Evolutionary conservation across 495 filamentous ascomycete genomes (phyloP), one percentile per base, ranked within the genome.

Genomic region (Sabuloglossum arenarium): DNA sequence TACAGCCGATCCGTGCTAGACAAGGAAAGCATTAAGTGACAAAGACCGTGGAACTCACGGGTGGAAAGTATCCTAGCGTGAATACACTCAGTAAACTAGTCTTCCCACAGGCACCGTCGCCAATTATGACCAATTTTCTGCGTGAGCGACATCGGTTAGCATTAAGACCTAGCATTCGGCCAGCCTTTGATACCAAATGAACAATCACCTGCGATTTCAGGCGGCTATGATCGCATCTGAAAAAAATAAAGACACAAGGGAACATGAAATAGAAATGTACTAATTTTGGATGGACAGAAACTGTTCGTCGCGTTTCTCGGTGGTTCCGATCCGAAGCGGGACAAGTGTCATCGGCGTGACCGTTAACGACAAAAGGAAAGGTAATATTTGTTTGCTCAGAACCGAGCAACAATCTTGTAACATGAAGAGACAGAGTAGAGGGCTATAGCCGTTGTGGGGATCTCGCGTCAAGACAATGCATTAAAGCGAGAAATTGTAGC

Each of bases 121-220:
- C 91, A 63, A 99, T 99, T 57, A 99, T 99, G 61, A 99, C 91
- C 66, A 99, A 73, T 72, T 99, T 99, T 73, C 91, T 99, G 63
- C 60, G 28, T 19, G 12, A 28, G 39, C 31, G 9, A 24, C 39
- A 23, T 28, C 24, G 3, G 37, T 57, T 53, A 61, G 56, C 37
- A 43, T 0, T 29, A 9, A 19, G 24, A 28, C 39, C n/a, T 5
- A 4, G 39, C 39, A 43, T 43, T 21, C 39, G 21, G 39, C 16
- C 21, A n/a, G 39, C 39, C 19, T 43, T 43, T 4, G 2, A 21
- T 21, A n/a, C 39, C 19, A 21, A 43, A 10, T n/a, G n/a, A 12
- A 5, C 19, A 21, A 43, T 3, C n/a, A 16, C 4, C 3, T 16
- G n/a, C 19, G n/a, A 58, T n/a, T 29, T 16, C 47, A 53, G 25